Base-by-base conservation (phyloP, 2,329 filamentous ascomycete genomes). In the Scedosporium aurantiacum region DNA sequence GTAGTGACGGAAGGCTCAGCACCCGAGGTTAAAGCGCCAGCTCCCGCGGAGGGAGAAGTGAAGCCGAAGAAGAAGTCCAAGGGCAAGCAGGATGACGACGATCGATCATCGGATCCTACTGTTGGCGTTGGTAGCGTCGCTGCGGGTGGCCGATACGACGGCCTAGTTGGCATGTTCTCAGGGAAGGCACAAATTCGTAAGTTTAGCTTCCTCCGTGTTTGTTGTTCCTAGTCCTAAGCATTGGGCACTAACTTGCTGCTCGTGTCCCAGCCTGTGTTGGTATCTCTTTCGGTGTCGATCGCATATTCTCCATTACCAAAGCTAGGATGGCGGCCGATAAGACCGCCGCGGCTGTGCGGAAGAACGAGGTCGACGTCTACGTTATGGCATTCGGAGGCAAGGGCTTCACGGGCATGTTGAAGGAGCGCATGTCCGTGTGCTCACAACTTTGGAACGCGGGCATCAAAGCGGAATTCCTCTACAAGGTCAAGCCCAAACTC, bases 361-460 rank as follows among this genome's bases (percentile, higher is more conserved):
- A 81, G 65, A 91, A 87, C 69, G 89, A 94, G 67, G 87, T 92
- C 2, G 92, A 97, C 70, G 91, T 92, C 55, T 97, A 86, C 74
- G 88, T 97, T 69, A 97, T 97, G 91, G 91, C 91, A 0, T 91
- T 97, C 70, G 92, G 91, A 60, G 89, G 90, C 60, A 93, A 92
- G 75, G 89, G 86, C 21, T 93, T 92, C 73, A 87, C 82, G 16
- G 91, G 90, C 55, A 79, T 95, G 65, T 76, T 96, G 61, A 85
- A 86, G 66, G 89, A 97, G 78, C 88, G 93, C 66, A 92, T 97
- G 85, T 78, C 85, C 27, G 82, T 97, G 43, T 87, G 87, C 63
- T 82, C 85, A 66, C 80, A 80, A 65, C 78, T 97, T 58, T 95
- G 93, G 91, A 86, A 91, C 67, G 90, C 88, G 6, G 91, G 90